Evolutionary conservation across 2,329 filamentous ascomycete genomes (phyloP).

Genomic region (Colletotrichum noveboracense): DNA sequence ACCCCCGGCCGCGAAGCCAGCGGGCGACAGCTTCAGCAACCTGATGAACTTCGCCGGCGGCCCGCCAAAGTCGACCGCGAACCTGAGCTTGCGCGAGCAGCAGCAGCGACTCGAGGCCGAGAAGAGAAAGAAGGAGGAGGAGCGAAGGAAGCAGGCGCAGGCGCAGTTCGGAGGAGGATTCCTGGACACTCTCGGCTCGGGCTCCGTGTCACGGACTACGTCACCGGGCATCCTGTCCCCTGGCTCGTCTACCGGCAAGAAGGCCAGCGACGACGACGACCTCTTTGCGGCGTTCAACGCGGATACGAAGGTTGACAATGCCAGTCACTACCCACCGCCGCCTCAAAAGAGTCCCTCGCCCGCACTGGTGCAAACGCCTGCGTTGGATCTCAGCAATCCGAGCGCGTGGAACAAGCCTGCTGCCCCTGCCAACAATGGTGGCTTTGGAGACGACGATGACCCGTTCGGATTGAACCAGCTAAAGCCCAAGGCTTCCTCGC

Average conservation of each 20-base stretch:
- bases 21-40: constrained; percentile 79
- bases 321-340: constrained; percentile 68
- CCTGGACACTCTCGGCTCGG: constrained; percentile 74
- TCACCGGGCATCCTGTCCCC: constrained; percentile 42
- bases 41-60: constrained; percentile 66
- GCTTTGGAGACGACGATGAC: constrained; percentile 77
- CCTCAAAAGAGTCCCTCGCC: constrained; percentile 50
- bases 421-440: constrained; percentile 30
- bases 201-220: constrained; percentile 51
- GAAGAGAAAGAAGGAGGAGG: constrained; percentile 75
- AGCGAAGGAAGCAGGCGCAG: constrained; percentile 74
- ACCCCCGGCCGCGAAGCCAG: constrained; percentile 52
- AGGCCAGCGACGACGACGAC: constrained; percentile 60
- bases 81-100: constrained; percentile 79
- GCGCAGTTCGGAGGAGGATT: constrained; percentile 79
- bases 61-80: constrained; percentile 66
- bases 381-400: constrained; percentile 58
- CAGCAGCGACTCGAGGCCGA: constrained; percentile 70
- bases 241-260: constrained; percentile 29
- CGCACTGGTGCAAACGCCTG: constrained; percentile 38
- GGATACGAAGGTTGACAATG: constrained; percentile 70
- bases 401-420: constrained; percentile 55
- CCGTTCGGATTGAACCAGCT: constrained; percentile 81
- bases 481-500: constrained; percentile 44
- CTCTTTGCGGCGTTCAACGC: constrained; percentile 72